A percentile compares a stretch with the other conserved stretches of the same genome.
These are phyloP conservation scores for Alloascoidea hylecoeti DNA, from an alignment of 805 yeast species.

Conservation along the genomic window DNA sequence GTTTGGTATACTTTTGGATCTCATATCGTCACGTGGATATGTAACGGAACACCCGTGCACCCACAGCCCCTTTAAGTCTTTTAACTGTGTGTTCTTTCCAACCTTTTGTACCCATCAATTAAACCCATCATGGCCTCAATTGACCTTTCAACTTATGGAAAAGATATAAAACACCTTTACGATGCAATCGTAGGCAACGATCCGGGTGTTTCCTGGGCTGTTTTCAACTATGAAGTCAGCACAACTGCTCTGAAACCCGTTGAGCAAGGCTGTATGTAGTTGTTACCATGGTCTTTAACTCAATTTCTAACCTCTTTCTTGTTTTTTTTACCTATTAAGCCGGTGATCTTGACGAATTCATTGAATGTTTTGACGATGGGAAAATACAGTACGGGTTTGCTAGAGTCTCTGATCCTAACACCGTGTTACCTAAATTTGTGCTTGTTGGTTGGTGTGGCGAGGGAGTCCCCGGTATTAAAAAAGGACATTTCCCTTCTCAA, in stretches of 20 bases:
- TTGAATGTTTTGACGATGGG: constrained; percentile 72
- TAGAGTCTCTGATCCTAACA: constrained; percentile 81
- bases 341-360: constrained; percentile 64
- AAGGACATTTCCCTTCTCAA: constrained; percentile 28
- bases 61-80: too few species aligned
- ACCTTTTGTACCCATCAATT: too few species aligned
- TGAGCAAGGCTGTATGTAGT: constrained; percentile 15
- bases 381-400: constrained; percentile 84
- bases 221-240: constrained; percentile 76
- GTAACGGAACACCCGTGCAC: too few species aligned
- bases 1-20: too few species aligned
- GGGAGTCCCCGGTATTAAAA: constrained; percentile 53
- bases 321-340: constrained; percentile 27
- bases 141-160: constrained; percentile 52
- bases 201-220: constrained; percentile 55
- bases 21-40: too few species aligned
- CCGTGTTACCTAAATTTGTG: constrained; percentile 74
- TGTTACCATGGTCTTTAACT: constrained; percentile 21
- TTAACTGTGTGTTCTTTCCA: too few species aligned
- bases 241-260: constrained; percentile 22
- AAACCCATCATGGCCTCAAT: constrained; percentile 22
- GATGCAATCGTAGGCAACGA: constrained; percentile 72
- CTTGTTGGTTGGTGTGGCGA: constrained; percentile 97
- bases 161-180: constrained; percentile 62
- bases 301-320: constrained; percentile 15